Base-by-base conservation (phyloP, 2,329 filamentous ascomycete genomes). In the Domatiomyces catenatus region DNA sequence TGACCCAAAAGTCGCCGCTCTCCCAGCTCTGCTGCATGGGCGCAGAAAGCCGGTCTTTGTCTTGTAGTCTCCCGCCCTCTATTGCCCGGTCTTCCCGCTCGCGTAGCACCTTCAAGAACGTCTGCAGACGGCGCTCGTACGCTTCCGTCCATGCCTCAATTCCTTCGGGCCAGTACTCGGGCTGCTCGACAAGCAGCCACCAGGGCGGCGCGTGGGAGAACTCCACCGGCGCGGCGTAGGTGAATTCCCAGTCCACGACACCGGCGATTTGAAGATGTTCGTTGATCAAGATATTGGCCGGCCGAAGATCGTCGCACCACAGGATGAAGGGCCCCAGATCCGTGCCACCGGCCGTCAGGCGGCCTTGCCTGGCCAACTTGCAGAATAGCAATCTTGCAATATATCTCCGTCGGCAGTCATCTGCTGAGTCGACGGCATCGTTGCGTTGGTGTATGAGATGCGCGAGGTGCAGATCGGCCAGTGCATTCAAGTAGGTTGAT, bases 221-320 rank as follows among this genome's bases (percentile, higher is more conserved):
- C 46, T 60, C 57, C 2, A 51, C 51, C 2, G 59, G 59, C 7
- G 55, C 58, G 3, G 56, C 44, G 44, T 62, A 61, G 17, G 58
- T 54, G 46, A 59, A 64, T 45, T 64, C 61, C 61, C 61, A 63
- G 50, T 64, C 61, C n/a, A 64, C 55, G 3, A 57, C 59, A 1
- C 52, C 59, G 1, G 52, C 50, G 18, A 60, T 52, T 3, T 55
- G 46, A 3, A 59, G 44, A 8, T 58, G 50, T 19, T 58, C 49
- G 44, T 62, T 52, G 4, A 60, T 49, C 2, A 64, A 54, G 3
- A 63, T 54, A 50, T 64, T 63, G 8, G 56, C 51, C 1, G 60
- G 61, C 10, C 58, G 52, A 10, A 64, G 48, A 51, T 62, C 60
- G n/a, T 64, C 61, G 24, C 60, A 62, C 44, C 55, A 58, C 1